Evolutionary conservation across 106 monocot genomes (phyloP).

Genomic region (Vanilla planifolia): DNA sequence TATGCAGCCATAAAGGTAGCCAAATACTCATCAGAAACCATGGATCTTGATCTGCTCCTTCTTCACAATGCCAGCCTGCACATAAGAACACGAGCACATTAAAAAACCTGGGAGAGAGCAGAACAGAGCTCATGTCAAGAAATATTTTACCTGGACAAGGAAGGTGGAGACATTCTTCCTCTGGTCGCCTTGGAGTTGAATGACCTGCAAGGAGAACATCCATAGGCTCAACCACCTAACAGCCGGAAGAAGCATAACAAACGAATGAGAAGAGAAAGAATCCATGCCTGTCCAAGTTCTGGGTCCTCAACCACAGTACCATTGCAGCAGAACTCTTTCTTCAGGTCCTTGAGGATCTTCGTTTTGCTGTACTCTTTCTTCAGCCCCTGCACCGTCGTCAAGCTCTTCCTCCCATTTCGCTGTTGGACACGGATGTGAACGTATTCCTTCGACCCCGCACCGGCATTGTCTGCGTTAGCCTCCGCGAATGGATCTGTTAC

Average conservation of each 20-base stretch:
- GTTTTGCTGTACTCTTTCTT: slow-evolving; percentile 6
- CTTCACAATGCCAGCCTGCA: slow-evolving; percentile 26
- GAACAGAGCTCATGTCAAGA: background rate
- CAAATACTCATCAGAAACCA: slow-evolving; percentile 14
- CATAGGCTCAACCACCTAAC: background rate
- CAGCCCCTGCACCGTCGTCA: slow-evolving; percentile 5
- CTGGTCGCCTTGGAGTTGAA: slow-evolving; percentile 30
- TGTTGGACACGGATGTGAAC: slow-evolving; percentile 10
- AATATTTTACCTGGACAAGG: slow-evolving; percentile 13
- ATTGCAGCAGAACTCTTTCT: slow-evolving; percentile 7
- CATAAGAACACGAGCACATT: background rate
- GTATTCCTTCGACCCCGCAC: slow-evolving; percentile 7
- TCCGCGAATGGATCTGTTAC: slow-evolving; percentile 1
- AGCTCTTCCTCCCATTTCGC: slow-evolving; percentile 6
- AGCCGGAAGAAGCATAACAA: too few relatives aligned
- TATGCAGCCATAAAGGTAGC: background rate
- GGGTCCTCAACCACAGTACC: slow-evolving; percentile 9
- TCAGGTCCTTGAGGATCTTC: slow-evolving; percentile 10
- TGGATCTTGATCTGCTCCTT: slow-evolving; percentile 28
- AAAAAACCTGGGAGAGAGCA: background rate
- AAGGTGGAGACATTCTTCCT: slow-evolving; percentile 29
- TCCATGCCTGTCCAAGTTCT: background rate
- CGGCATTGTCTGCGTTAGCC: slow-evolving; percentile 3
- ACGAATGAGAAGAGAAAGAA: background rate
- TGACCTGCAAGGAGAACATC: slow-evolving; percentile 7